Base-by-base conservation (phyloP, 225 moss, liverwort and hornwort species). In the Marchantia polymorpha region DNA sequence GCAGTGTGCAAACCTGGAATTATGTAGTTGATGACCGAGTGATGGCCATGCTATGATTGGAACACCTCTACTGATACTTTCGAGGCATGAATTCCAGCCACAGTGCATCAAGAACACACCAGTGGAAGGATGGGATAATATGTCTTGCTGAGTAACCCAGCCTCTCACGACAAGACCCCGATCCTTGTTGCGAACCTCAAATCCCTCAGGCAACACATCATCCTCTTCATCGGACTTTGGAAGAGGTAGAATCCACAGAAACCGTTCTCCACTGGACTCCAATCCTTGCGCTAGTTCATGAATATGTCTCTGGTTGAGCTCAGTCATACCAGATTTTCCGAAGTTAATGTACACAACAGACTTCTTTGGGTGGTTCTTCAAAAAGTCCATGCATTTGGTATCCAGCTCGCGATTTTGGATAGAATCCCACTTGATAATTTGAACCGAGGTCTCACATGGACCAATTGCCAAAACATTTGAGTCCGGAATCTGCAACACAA, bases 21-120 rank as follows among this genome's bases (percentile, higher is more conserved):
- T 80, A 2, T 49, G 7, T 6, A 26, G 50, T 26, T 80, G 80
- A 53, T 80, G 72, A 25, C 70, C 80, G 14, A 79, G 69, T 3
- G 56, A 71, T 11, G 79, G 79, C 79, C 79, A 78, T 47, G 54
- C 79, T 39, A 79, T 25, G 47, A 80, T 61, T 8, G 80, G 80
- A 13, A 80, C 72, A 59, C 72, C 80, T 14, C 48, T 19, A 11
- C 13, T 11, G 1, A 54, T 54, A 54, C 54, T 54, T 16, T 54
- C 54, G 16, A 54, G 54, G 16, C 54, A 54, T 54, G 20, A n/a
- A 19, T 22, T 65, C 4, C 71, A 71, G 3, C 71, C 71, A 30
- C 71, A 71, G 31, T 19, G 17, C 31, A 29, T 71, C 71, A 71
- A 71, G 71, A 71, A 71, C 31, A 11, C 30, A 47, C 71, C 31